These are phyloP conservation scores for Geosmithia flava DNA, from an alignment of 2,329 filamentous ascomycete species.

Conservation along the genomic window DNA sequence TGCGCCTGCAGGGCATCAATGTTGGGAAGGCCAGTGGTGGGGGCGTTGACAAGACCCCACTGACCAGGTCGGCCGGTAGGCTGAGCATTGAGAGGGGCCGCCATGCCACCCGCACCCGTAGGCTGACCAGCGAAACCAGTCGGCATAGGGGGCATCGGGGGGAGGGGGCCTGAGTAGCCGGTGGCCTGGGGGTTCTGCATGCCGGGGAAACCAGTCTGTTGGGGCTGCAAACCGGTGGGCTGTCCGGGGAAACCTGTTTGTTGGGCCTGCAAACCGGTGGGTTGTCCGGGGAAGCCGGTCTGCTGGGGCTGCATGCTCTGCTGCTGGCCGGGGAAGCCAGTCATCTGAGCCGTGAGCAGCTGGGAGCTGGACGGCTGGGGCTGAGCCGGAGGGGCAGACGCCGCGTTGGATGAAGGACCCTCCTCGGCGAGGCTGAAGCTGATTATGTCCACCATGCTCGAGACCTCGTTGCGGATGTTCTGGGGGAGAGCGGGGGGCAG, in stretches of 20 bases:
- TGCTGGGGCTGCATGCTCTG: slow-evolving; percentile 2
- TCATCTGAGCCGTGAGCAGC: slow-evolving; percentile 53
- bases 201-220: slow-evolving; percentile 59
- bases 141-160: slow-evolving; percentile 74
- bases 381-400: slow-evolving; percentile 54
- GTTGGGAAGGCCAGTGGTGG: slow-evolving; percentile 78
- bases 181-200: slow-evolving; percentile 59
- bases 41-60: slow-evolving; percentile 97
- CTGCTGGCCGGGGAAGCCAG: slow-evolving; percentile 49
- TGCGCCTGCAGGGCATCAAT: slow-evolving; percentile 85
- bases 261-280: background rate
- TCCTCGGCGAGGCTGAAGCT: slow-evolving; percentile 85
- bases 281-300: slow-evolving; percentile 17
- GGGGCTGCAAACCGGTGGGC: slow-evolving; percentile 39
- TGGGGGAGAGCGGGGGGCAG: slow-evolving; percentile 69
- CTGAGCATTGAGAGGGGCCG: slow-evolving; percentile 69
- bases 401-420: slow-evolving; percentile 31
- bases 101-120: slow-evolving; percentile 21
- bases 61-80: slow-evolving; percentile 88
- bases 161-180: slow-evolving; percentile 75
- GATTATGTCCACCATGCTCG: slow-evolving; percentile 99
- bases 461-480: slow-evolving; percentile 88
- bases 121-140: slow-evolving; percentile 29
- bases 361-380: slow-evolving; percentile 63
- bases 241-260: slow-evolving; percentile 18